Base-by-base conservation (phyloP, 2,329 filamentous ascomycete genomes). In the Aspergillus sclerotialis region DNA sequence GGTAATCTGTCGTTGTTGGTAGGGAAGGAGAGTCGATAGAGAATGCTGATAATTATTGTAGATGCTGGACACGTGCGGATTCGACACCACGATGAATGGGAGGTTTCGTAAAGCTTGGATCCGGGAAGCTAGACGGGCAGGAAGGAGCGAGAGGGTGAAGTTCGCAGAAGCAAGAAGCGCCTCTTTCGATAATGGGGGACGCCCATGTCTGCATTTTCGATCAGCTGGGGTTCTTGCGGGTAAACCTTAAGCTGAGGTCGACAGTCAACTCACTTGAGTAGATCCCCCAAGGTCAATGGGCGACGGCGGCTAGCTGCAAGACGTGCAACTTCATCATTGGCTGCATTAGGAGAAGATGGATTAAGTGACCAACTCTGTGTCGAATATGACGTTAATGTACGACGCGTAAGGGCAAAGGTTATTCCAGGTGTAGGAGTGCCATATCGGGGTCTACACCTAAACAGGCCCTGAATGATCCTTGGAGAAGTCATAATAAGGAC, bases 41-140 rank as follows among this genome's bases (percentile, higher is more conserved):
- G 88, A 94, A 63, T 95, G 89, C 28, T 94, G 72, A 61, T 98
- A 98, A 64, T 95, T 96, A 63, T 85, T 81, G 70, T 96, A 94
- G 45, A 98, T 98, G 52, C 83, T 82, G 16, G 82, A 84, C 48
- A 98, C 88, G 58, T 95, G 87, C 1, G 88, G 86, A 58, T 98
- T 96, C n/a, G 90, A 89, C 16, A 98, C 92, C 36, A 98, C 90
- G 45, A 98, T 96, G 63, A 90, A 98, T 0, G 92, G 92, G 7
- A 98, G 77, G 57, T 94, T 94, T 44, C 89, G 82, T 12, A 98
- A 72, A 28, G 88, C 87, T 60, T 94, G 85, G 45, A 98, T 94
- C 37, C 92, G 86, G 58, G 93, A 87, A 16, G 92, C 92, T 16
- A 98, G 80, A 24, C 92, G 86, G 32, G 92, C 84, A 10, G 92